Evolutionary conservation across 106 monocot species (phyloP).

Genomic region (Allium cepa): DNA sequence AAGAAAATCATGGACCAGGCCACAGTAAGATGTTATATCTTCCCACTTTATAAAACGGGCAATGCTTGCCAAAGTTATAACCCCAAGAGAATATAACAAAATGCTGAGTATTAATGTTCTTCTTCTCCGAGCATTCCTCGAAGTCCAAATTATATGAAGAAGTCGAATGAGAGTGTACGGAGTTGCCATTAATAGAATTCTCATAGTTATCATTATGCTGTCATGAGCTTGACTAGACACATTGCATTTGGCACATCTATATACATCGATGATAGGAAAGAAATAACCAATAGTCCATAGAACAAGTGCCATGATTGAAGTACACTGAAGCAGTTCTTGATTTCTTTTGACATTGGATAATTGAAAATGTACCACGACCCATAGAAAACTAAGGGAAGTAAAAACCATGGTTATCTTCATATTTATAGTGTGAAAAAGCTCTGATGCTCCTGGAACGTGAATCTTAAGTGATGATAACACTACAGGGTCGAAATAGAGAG

Average conservation of each 20-base stretch:
- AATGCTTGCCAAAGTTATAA: slow-evolving; percentile 37
- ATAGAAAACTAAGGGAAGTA: slow-evolving; percentile 42
- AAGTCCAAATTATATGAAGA: slow-evolving; percentile 46
- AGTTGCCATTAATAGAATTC: slow-evolving; percentile 62
- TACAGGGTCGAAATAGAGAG: slow-evolving; percentile 46
- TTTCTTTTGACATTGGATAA: slow-evolving; percentile 46
- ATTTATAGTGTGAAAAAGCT: slow-evolving; percentile 53
- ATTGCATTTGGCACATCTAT: too few relatives aligned
- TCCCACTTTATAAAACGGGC: slow-evolving; percentile 27
- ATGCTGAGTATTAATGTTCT: neutral
- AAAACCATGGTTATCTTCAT: slow-evolving; percentile 55
- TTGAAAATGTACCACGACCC: slow-evolving; percentile 45
- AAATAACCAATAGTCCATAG: slow-evolving; percentile 50
- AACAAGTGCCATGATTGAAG: slow-evolving; percentile 57
- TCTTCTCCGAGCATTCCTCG: slow-evolving; percentile 27
- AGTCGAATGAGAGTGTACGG: slow-evolving; percentile 50
- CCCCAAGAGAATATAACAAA: slow-evolving; percentile 39
- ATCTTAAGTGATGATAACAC: slow-evolving; percentile 31
- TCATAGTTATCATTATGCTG: slow-evolving; percentile 55
- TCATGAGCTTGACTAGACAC: slow-evolving; percentile 71
- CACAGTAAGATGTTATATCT: slow-evolving; percentile 44
- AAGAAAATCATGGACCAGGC: slow-evolving; percentile 26
- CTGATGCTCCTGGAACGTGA: slow-evolving; percentile 21
- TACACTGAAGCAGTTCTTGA: slow-evolving; percentile 40
- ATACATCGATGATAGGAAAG: slow-evolving; percentile 36